These are phyloP conservation scores for Cucurbitaria berberidis DNA, from an alignment of 2,329 filamentous ascomycete genomes.

Conservation along the genomic window DNA sequence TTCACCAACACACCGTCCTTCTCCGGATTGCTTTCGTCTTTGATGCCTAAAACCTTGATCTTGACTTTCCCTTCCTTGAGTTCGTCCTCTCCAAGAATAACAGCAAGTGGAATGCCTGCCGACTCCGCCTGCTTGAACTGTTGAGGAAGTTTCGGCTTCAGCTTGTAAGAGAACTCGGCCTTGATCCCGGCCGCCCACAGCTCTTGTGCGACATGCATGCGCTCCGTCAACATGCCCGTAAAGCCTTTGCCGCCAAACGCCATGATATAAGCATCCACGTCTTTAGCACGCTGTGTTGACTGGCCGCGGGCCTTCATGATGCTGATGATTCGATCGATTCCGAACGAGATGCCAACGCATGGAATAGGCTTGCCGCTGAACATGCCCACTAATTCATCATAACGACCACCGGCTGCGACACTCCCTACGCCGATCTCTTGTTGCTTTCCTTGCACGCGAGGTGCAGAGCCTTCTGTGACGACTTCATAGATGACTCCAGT, in stretches of 20 bases:
- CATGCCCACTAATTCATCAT: slow-evolving; percentile 94
- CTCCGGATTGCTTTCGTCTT: slow-evolving; percentile 79
- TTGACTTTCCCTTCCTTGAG: slow-evolving; percentile 81
- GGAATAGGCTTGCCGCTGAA: slow-evolving; percentile 89
- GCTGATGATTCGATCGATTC: slow-evolving; percentile 93
- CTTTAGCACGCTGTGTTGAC: slow-evolving; percentile 67
- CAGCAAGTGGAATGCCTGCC: slow-evolving; percentile 79
- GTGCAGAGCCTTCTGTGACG: slow-evolving; percentile 77
- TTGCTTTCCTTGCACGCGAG: slow-evolving; percentile 48
- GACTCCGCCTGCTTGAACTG: slow-evolving; percentile 92
- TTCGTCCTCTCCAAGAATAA: slow-evolving; percentile 93
- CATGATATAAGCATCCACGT: slow-evolving; percentile 94
- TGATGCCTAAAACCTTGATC: slow-evolving; percentile 82
- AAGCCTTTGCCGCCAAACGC: slow-evolving; percentile 89
- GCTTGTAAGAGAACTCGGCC: slow-evolving; percentile 88
- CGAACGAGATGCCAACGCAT: slow-evolving; percentile 91
- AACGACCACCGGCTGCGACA: slow-evolving; percentile 87
- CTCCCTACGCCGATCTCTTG: slow-evolving; percentile 75
- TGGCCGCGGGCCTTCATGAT: slow-evolving; percentile 81
- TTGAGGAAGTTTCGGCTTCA: slow-evolving; percentile 83
- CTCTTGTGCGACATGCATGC: slow-evolving; percentile 76
- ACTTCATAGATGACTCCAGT: slow-evolving; percentile 92
- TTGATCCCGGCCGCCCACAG: slow-evolving; percentile 91
- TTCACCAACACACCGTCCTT: slow-evolving; percentile 84
- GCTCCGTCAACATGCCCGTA: slow-evolving; percentile 78